Percentiles rank a stretch among this genome's conserved stretches.
These are phyloP conservation scores for Rehmannia glutinosa DNA, from an alignment of 257 asterid genomes.

Conservation along the genomic window DNA sequence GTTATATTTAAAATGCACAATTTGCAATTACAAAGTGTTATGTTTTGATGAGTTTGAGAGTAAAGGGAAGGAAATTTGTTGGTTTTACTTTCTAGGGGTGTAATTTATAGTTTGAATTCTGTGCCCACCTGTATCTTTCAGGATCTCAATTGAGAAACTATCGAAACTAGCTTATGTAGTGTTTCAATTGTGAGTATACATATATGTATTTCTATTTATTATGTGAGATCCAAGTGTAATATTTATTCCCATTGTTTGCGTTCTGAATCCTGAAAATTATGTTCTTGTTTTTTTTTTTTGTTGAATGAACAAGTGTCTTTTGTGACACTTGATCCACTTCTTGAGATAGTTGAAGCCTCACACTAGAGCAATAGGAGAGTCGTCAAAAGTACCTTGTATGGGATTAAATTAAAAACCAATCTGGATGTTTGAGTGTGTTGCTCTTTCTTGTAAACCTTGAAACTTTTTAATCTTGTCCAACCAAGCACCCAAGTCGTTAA, in stretches of 20 bases:
- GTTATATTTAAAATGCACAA: not conserved
- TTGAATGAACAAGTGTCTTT: not conserved
- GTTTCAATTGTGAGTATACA: not conserved
- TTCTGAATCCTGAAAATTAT: not conserved
- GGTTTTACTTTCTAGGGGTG: not conserved
- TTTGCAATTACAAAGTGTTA: not conserved
- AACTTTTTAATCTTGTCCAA: not conserved
- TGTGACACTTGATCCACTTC: not conserved
- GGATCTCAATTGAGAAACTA: not conserved
- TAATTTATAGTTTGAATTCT: not conserved
- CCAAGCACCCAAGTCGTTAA: no score
- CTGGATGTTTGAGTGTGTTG: not conserved
- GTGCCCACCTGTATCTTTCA: not conserved
- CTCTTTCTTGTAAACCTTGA: no score
- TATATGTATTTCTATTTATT: not conserved
- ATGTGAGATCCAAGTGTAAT: not conserved
- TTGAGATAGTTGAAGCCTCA: not conserved
- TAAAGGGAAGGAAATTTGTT: not conserved
- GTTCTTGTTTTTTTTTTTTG: no score
- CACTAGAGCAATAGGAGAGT: not conserved
- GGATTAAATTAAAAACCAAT: not conserved
- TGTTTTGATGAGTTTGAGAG: not conserved
- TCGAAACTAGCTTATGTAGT: not conserved
- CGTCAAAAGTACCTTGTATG: not conserved
- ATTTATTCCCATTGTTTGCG: not conserved